A percentile compares a stretch with the other conserved stretches of the same genome.
Evolutionary conservation across 1,284 basidiomycete genomes (phyloP).

Genomic region (Ganoderma sinense): DNA sequence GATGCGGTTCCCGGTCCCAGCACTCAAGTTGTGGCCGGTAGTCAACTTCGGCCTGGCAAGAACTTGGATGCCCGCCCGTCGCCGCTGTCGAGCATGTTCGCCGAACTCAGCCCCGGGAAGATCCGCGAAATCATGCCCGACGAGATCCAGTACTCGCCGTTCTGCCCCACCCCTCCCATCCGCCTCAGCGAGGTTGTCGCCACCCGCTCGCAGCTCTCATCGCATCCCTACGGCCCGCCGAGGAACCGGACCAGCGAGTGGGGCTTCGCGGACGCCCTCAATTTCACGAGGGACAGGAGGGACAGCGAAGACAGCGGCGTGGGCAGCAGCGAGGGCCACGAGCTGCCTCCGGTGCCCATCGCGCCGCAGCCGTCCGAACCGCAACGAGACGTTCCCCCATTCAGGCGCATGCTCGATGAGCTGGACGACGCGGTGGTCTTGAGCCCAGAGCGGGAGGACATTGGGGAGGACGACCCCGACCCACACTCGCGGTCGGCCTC

Average conservation of each 20-base stretch:
- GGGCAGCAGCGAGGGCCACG: slow-evolving; percentile 52
- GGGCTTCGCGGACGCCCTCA: slow-evolving; percentile 43
- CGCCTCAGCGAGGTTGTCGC: slow-evolving; percentile 18
- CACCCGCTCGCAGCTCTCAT: slow-evolving; percentile 12
- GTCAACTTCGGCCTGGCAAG: slow-evolving; percentile 5
- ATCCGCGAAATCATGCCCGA: slow-evolving; percentile 59
- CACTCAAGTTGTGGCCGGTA: not conserved
- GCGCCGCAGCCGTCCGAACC: slow-evolving; percentile 24
- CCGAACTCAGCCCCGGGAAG: slow-evolving; percentile 53
- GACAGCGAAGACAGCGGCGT: slow-evolving; percentile 55
- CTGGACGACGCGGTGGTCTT: slow-evolving; percentile 21
- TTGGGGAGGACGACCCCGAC: slow-evolving; percentile 15
- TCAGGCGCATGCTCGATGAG: slow-evolving; percentile 19
- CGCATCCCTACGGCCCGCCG: slow-evolving; percentile 37
- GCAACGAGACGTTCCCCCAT: slow-evolving; percentile 20
- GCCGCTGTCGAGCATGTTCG: slow-evolving; percentile 57
- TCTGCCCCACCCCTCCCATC: slow-evolving; percentile 33
- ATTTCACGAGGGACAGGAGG: slow-evolving; percentile 36
- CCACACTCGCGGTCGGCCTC: slow-evolving; percentile 9
- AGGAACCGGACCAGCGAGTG: slow-evolving; percentile 41
- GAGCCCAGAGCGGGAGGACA: slow-evolving; percentile 17
- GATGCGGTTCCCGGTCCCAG: slow-evolving; percentile 8
- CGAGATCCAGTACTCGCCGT: slow-evolving; percentile 64
- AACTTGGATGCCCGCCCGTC: slow-evolving; percentile 44
- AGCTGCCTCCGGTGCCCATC: slow-evolving; percentile 18